These are phyloP conservation scores for Boeremia lycopersici DNA, from an alignment of 2,329 filamentous ascomycete species.

Conservation along the genomic window DNA sequence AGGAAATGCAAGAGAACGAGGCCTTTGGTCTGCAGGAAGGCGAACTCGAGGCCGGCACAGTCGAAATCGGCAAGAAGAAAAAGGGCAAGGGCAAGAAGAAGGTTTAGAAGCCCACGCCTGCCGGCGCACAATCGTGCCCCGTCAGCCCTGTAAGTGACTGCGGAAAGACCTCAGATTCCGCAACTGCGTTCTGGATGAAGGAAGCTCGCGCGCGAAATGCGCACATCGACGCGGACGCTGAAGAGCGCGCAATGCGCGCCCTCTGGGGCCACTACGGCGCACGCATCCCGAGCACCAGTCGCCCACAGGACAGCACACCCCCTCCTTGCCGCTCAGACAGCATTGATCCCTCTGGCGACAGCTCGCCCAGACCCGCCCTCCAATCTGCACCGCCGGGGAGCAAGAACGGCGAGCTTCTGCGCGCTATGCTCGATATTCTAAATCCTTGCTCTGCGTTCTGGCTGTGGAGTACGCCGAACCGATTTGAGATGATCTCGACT, in stretches of 20 bases:
- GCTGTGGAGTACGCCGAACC: too few species aligned
- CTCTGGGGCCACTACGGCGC: neutral
- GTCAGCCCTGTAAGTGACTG: neutral
- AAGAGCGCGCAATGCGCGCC: neutral
- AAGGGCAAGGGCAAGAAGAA: constrained; percentile 37
- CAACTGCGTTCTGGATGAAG: neutral
- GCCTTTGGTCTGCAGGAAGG: constrained; percentile 71
- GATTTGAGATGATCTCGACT: too few species aligned
- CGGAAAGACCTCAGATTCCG: neutral
- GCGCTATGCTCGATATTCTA: neutral
- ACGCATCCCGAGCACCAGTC: neutral
- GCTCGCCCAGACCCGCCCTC: too few species aligned
- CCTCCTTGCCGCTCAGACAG: neutral
- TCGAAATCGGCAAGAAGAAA: constrained; percentile 41
- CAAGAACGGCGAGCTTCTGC: neutral
- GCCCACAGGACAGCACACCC: neutral
- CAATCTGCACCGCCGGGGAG: too few species aligned
- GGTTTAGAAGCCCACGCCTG: neutral
- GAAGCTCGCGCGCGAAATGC: neutral
- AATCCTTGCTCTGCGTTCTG: neutral
- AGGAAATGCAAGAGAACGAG: constrained; percentile 70
- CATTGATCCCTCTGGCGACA: too few species aligned
- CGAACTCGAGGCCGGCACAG: constrained; percentile 56
- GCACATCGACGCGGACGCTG: neutral
- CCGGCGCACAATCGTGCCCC: too few species aligned